Evolutionary conservation across 306 rosid species (phyloP), one percentile per base, ranked within the genome.

Genomic region (Hippophae tibetana): DNA sequence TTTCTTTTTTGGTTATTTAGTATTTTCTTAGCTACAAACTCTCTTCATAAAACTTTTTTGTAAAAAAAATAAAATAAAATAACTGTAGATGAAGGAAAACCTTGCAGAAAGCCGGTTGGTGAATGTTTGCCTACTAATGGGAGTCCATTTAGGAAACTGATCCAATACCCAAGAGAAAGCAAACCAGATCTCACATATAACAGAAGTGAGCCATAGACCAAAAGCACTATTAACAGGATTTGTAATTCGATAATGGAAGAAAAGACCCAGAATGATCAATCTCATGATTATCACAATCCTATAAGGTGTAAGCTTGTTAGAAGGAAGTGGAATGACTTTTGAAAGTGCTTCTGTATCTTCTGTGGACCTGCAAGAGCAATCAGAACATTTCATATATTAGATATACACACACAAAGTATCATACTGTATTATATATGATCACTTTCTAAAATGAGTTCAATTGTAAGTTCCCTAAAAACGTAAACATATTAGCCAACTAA

Each of bases 61-160:
- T 18, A 18, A 18, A 18, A 18, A 18, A 0, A 18, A 18, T 18
- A 18, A 18, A 18, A 18, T 18, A 18, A 18, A 18, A 18, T 18
- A 5, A 13, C 25, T 52, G 3, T 40, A 50, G 56, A 13, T 43
- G 64, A 38, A 64, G 50, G 43, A 54, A 58, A 77, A 90, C 98
- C 99, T 92, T 70, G 95, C 96, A 0, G 99, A 80, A 10, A 92
- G 84, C 57, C 65, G 69, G 69, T 85, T 96, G 43, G 60, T 63
- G 54, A 53, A 85, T 69, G 99, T 78, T 8, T 74, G 78, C 78
- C 99, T 80, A 31, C 80, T 67, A 74, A 92, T 70, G 9, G 99
- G 99, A 81, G 42, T 83, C 99, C 96, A 88, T 79, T 92, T 88
- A 25, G 99, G 96, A 80, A 92, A 92, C 82, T 92, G 99, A 84